A percentile compares a stretch with the other conserved stretches of the same genome.
Conservation (phyloP, 2,329 filamentous ascomycete genomes). For the Penicillium paneum region DNA sequence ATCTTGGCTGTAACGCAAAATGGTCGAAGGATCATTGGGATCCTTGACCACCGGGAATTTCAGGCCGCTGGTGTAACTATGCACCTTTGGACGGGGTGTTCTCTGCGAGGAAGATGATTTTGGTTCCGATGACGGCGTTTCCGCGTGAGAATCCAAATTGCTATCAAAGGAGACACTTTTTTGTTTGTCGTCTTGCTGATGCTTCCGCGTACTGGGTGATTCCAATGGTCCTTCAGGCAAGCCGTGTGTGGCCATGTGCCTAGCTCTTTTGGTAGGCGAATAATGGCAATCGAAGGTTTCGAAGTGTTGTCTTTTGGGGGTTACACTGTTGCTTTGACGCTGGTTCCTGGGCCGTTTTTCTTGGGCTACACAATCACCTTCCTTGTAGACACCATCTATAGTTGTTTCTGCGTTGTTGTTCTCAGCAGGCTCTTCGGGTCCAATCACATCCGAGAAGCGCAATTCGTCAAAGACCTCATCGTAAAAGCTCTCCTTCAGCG, state of each 20-base stretch:
- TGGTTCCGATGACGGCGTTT: constrained; percentile 17
- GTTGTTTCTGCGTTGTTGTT: not conserved
- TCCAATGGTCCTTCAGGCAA: not conserved
- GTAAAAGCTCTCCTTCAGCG: constrained; percentile 24
- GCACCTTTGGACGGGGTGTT: constrained; percentile 27
- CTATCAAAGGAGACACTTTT: constrained; percentile 2
- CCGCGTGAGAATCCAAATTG: constrained; percentile 5
- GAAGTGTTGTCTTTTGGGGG: not conserved
- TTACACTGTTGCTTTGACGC: not conserved
- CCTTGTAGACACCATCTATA: not conserved
- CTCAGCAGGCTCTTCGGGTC: not conserved
- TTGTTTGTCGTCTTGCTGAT: not conserved
- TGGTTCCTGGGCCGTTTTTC: not conserved
- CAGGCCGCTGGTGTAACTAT: constrained; percentile 47
- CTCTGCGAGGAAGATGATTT: constrained; percentile 26
- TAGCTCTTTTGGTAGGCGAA: constrained; percentile 11
- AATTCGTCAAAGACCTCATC: constrained; percentile 21
- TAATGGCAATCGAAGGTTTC: not conserved
- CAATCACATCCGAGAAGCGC: constrained; percentile 2
- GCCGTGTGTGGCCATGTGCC: not conserved
- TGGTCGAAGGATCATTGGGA: constrained; percentile 62
- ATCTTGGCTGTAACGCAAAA: constrained; percentile 64
- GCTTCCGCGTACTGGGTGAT: not conserved
- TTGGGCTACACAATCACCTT: not conserved
- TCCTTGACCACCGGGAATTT: constrained; percentile 77